Evolutionary conservation across 108 stramenopile genomes (phyloP).

Genomic region (Epithemia pelagica): DNA sequence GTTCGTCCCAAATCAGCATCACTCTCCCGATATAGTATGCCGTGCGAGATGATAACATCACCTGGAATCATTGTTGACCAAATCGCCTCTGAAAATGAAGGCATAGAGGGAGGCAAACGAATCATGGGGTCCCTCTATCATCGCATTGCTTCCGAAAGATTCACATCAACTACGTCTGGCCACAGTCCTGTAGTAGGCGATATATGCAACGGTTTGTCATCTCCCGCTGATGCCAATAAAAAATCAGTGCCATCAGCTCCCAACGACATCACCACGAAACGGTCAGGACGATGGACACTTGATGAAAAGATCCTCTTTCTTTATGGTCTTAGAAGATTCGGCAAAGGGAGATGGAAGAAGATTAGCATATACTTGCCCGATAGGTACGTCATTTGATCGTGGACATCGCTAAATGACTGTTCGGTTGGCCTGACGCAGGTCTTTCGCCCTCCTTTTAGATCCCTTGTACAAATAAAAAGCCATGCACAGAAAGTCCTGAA

Average conservation of each 20-base stretch:
- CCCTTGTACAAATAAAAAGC: slow-evolving; percentile 51
- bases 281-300: slow-evolving; percentile 83
- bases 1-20: not conserved
- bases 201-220: not conserved
- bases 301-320: slow-evolving; percentile 88
- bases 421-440: no score
- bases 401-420: not conserved
- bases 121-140: not conserved
- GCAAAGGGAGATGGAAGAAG: slow-evolving; percentile 88
- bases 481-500: slow-evolving; percentile 63
- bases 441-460: slow-evolving; percentile 15
- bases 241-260: not conserved
- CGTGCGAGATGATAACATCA: not conserved
- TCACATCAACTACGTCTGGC: no score
- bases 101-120: not conserved
- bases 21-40: not conserved
- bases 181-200: no score
- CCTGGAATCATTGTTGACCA: not conserved
- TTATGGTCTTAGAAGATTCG: slow-evolving; percentile 75
- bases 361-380: slow-evolving; percentile 49
- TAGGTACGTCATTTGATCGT: slow-evolving; percentile 30
- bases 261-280: not conserved
- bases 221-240: not conserved
- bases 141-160: not conserved
- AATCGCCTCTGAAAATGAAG: not conserved